Evolutionary conservation across 2,329 filamentous ascomycete species (phyloP).

Genomic region (Epichloe hybrida): DNA sequence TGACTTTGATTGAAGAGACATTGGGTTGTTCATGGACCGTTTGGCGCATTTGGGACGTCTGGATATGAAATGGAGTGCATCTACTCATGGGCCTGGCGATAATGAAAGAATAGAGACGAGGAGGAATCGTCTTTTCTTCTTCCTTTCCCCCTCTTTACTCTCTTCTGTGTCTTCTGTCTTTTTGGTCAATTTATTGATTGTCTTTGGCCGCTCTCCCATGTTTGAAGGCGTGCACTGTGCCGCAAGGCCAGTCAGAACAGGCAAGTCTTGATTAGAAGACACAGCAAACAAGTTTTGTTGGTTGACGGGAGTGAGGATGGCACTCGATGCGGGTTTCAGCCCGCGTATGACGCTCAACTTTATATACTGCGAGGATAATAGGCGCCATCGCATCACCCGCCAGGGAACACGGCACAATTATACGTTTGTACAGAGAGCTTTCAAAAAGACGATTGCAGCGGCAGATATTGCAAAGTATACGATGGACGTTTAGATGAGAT

Average conservation of each 20-base stretch:
- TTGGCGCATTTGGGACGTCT: slow-evolving; percentile 2
- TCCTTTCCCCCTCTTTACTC: background rate
- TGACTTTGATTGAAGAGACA: background rate
- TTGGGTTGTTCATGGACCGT: background rate
- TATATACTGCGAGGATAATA: no score
- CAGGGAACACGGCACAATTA: no score
- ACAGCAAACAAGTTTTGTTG: no score
- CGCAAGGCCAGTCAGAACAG: background rate
- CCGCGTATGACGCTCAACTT: background rate
- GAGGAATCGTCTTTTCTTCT: background rate
- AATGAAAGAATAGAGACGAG: background rate
- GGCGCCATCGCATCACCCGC: background rate
- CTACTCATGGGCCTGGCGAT: background rate
- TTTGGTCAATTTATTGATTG: background rate
- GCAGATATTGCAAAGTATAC: no score
- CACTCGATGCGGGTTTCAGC: background rate
- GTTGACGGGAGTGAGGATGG: background rate
- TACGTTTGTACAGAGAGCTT: no score
- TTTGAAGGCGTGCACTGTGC: background rate
- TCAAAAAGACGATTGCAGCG: no score
- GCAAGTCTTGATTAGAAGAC: background rate
- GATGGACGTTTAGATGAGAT: no score
- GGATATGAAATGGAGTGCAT: slow-evolving; percentile 1
- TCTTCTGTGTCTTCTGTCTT: background rate
- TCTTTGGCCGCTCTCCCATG: no score